phyloP scores from a whole-genome alignment of 2,329 filamentous ascomycete species.

The Colletotrichum phormii region DNA sequence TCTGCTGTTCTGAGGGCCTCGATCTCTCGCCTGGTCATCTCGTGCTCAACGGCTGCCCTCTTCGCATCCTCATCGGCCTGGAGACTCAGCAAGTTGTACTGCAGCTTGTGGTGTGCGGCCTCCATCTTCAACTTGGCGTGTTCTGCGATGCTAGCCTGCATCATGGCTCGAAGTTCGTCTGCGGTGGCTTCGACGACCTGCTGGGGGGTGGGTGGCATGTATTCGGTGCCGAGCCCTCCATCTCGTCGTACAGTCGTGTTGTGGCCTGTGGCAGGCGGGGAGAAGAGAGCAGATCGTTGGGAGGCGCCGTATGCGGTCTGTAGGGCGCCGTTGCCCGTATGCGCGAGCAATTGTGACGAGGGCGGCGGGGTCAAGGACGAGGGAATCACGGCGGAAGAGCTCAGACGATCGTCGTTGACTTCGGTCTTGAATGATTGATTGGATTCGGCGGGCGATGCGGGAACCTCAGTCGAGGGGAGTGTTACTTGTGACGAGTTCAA shows the following conservation, averaged over 20 bases:
- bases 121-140: slow-evolving; percentile 79
- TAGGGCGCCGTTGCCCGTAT: slow-evolving; percentile 43
- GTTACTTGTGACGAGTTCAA: slow-evolving; percentile 61
- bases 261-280: slow-evolving; percentile 63
- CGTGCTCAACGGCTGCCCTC: slow-evolving; percentile 89
- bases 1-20: slow-evolving; percentile 84
- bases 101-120: slow-evolving; percentile 89
- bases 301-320: slow-evolving; percentile 49
- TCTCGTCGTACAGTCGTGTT: slow-evolving; percentile 45
- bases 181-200: slow-evolving; percentile 64
- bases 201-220: slow-evolving; percentile 58
- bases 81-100: slow-evolving; percentile 85
- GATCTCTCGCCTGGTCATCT: slow-evolving; percentile 89
- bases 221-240: slow-evolving; percentile 49
- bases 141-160: slow-evolving; percentile 66
- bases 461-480: slow-evolving; percentile 68
- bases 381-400: slow-evolving; percentile 60
- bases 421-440: slow-evolving; percentile 63
- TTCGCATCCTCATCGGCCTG: slow-evolving; percentile 88
- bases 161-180: slow-evolving; percentile 68
- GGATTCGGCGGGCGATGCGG: slow-evolving; percentile 64
- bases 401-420: slow-evolving; percentile 57
- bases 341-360: slow-evolving; percentile 60
- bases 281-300: slow-evolving; percentile 62
- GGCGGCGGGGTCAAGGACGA: slow-evolving; percentile 70